These are phyloP conservation scores for Blastocystis sp. DNA, from an alignment of 352 stramenopile genomes.

Conservation along the genomic window DNA sequence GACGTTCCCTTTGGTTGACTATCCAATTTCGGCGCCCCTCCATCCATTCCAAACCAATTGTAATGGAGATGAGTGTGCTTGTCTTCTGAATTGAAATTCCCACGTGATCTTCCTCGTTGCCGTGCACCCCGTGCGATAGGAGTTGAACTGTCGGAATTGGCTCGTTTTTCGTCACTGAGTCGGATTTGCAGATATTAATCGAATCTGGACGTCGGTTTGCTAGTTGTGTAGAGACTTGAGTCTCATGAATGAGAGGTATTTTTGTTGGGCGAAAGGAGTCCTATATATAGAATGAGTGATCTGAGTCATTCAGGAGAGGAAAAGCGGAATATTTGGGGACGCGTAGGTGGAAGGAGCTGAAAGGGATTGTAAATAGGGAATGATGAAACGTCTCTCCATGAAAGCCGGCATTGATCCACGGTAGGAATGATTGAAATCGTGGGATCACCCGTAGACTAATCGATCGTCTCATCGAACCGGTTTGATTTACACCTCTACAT, in stretches of 20 bases:
- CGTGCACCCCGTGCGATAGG: too few relatives aligned
- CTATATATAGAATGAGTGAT: constrained; percentile 19
- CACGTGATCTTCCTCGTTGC: too few relatives aligned
- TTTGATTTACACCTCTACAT: background rate
- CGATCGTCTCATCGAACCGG: constrained; percentile 1
- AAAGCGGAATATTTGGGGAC: constrained; percentile 12
- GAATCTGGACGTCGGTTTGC: too few relatives aligned
- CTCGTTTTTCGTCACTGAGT: background rate
- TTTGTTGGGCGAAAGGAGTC: background rate
- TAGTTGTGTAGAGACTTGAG: too few relatives aligned
- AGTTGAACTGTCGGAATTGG: background rate
- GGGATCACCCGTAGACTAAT: background rate
- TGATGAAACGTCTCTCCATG: background rate
- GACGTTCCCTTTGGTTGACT: too few relatives aligned
- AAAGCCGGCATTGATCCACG: constrained; percentile 34
- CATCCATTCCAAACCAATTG: too few relatives aligned
- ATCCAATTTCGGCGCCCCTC: too few relatives aligned
- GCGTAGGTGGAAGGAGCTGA: background rate
- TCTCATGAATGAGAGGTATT: constrained; percentile 31
- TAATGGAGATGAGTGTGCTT: too few relatives aligned
- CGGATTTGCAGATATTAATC: background rate
- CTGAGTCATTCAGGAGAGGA: background rate
- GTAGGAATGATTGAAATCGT: background rate
- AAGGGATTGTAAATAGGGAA: background rate
- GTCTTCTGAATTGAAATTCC: too few relatives aligned